phyloP scores from a whole-genome alignment of 2,329 filamentous ascomycete genomes.

The Aspergillus cejpii region DNA sequence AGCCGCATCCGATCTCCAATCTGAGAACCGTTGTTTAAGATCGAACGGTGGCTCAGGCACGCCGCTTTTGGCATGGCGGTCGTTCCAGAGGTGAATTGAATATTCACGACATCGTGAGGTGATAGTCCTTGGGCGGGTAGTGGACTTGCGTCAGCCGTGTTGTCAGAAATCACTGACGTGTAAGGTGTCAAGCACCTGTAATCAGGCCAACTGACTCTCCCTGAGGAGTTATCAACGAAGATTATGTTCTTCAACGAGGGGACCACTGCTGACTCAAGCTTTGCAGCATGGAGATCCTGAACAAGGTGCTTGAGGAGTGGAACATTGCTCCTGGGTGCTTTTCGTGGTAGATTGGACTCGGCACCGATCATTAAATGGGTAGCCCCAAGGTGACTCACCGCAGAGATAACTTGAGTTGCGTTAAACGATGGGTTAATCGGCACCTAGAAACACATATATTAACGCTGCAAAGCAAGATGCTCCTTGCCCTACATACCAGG shows the following conservation, averaged over 20 bases:
- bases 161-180: conserved; percentile 39
- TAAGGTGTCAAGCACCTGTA: conserved; percentile 45
- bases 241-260: conserved; percentile 66
- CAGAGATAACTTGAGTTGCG: conserved; percentile 66
- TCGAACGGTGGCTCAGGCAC: conserved; percentile 74
- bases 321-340: conserved; percentile 55
- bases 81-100: conserved; percentile 96
- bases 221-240: conserved; percentile 68
- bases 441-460: conserved; percentile 45
- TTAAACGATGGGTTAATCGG: conserved; percentile 91
- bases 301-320: conserved; percentile 51
- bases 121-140: conserved; percentile 43
- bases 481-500: conserved; percentile 47
- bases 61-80: conserved; percentile 87
- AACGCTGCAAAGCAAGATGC: not conserved
- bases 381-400: conserved; percentile 66
- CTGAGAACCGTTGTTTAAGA: conserved; percentile 83
- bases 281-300: conserved; percentile 41
- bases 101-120: conserved; percentile 76
- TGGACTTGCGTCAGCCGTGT: conserved; percentile 35
- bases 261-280: conserved; percentile 51
- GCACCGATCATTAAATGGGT: conserved; percentile 75
- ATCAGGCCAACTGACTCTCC: conserved; percentile 44
- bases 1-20: conserved; percentile 84
- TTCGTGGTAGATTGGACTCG: conserved; percentile 72